phyloP scores from a whole-genome alignment of 1,284 basidiomycete species.

The Ceratobasidium sp. region DNA sequence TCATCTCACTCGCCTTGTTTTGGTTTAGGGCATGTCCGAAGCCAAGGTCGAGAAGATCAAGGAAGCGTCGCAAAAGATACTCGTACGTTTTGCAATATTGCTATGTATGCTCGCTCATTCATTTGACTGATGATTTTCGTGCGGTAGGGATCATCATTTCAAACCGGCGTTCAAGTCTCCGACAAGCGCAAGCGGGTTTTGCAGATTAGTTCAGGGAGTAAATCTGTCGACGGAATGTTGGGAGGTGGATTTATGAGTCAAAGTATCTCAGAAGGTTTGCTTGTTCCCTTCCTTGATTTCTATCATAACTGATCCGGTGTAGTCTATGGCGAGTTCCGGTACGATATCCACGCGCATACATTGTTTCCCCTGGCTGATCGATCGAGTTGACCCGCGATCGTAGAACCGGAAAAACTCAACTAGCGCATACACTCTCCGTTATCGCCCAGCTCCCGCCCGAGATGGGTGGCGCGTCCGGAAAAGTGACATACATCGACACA shows the following conservation, averaged over 20 bases:
- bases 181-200: conserved; percentile 85
- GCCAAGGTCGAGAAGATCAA: conserved; percentile 97
- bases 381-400: background rate
- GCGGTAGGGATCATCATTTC: conserved; percentile 83
- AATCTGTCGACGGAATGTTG: conserved; percentile 87
- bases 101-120: background rate
- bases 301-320: background rate
- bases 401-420: conserved; percentile 90
- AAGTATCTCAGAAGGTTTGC: conserved; percentile 87
- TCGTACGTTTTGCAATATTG: conserved; percentile 62
- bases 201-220: conserved; percentile 88
- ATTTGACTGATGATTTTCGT: background rate
- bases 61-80: conserved; percentile 87
- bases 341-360: background rate
- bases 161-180: conserved; percentile 89
- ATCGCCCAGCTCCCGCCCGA: conserved; percentile 88
- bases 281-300: background rate
- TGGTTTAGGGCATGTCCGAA: conserved; percentile 79
- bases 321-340: conserved; percentile 80
- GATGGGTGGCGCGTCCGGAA: conserved; percentile 89
- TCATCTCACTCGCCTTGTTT: conserved; percentile 25
- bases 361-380: background rate
- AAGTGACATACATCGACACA: conserved; percentile 94
- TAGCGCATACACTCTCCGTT: conserved; percentile 93
- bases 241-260: conserved; percentile 73